Percentiles rank a stretch among this genome's conserved stretches.
Conservation (phyloP, 2,329 filamentous ascomycete genomes). For the Parafenestella ontariensis region DNA sequence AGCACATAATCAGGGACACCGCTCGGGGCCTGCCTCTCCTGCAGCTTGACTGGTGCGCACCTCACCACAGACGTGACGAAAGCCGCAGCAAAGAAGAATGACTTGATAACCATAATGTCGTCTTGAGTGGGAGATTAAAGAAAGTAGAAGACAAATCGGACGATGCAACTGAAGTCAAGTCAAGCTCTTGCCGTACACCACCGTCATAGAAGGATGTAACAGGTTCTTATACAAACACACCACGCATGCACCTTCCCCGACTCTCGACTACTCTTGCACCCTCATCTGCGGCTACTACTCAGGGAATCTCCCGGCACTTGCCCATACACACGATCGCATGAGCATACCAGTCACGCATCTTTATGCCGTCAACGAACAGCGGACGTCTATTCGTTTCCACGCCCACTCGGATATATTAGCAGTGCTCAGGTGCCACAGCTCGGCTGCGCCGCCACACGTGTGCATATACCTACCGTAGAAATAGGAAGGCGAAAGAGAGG, state of each 20-base stretch:
- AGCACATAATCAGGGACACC: conserved; percentile 48
- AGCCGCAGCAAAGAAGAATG: conserved; percentile 11
- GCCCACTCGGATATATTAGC: not conserved
- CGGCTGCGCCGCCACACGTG: conserved; percentile 7
- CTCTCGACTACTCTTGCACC: not conserved
- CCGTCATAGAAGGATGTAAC: not conserved
- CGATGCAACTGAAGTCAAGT: no score
- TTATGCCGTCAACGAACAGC: not conserved
- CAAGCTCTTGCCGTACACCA: not conserved
- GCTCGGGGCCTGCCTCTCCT: conserved; percentile 28
- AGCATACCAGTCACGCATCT: conserved; percentile 1
- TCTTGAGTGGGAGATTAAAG: not conserved
- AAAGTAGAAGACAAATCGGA: not conserved
- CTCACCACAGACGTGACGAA: conserved; percentile 20
- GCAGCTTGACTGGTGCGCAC: conserved; percentile 24
- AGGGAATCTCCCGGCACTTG: not conserved
- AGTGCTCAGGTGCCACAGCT: conserved; percentile 6
- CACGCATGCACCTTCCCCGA: not conserved
- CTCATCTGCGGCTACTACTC: not conserved
- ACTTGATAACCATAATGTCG: conserved; percentile 19
- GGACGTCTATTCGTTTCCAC: conserved; percentile 1
- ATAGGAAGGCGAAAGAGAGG: conserved; percentile 6
- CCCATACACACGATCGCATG: conserved; percentile 1
- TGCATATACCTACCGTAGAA: conserved; percentile 4
- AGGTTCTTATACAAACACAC: conserved; percentile 6